A percentile compares a stretch with the other conserved stretches of the same genome.
phyloP scores from a whole-genome alignment of 352 stramenopile species.

The Globisporangium uncinulatum region DNA sequence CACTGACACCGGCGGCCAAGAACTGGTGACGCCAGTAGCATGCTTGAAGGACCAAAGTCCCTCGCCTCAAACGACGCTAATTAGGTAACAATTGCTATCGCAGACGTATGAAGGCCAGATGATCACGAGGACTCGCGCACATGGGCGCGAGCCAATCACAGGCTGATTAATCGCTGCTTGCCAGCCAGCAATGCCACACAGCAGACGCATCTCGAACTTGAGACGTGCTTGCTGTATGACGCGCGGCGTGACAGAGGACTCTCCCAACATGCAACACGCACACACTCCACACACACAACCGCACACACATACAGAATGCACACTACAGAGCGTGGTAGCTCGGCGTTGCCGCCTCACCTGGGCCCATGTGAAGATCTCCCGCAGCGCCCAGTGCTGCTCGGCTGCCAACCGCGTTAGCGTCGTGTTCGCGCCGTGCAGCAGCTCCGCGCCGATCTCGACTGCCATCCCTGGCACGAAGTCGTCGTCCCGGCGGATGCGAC shows the following conservation, averaged over 20 bases:
- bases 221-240: neutral
- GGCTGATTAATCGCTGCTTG: constrained; percentile 89
- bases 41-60: constrained; percentile 20
- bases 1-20: constrained; percentile 59
- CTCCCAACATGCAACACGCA: constrained; percentile 12
- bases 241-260: neutral
- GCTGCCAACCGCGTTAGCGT: constrained; percentile 63
- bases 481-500: constrained; percentile 51
- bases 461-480: constrained; percentile 70
- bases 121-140: constrained; percentile 38
- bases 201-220: neutral
- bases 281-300: constrained; percentile 9
- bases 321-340: neutral
- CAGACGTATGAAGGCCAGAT: constrained; percentile 88
- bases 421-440: constrained; percentile 74
- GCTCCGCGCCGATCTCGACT: constrained; percentile 69
- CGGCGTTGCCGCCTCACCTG: constrained; percentile 42
- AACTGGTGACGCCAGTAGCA: constrained; percentile 70
- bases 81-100: constrained; percentile 80
- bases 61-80: constrained; percentile 71
- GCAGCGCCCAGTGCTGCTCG: constrained; percentile 56
- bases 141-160: constrained; percentile 39
- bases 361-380: constrained; percentile 84
- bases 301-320: neutral
- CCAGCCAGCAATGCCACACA: neutral